A percentile compares a stretch with the other conserved stretches of the same genome.
phyloP scores from a whole-genome alignment of 371 early-diverging fungal genomes.

The Sporodiniella umbellata region DNA sequence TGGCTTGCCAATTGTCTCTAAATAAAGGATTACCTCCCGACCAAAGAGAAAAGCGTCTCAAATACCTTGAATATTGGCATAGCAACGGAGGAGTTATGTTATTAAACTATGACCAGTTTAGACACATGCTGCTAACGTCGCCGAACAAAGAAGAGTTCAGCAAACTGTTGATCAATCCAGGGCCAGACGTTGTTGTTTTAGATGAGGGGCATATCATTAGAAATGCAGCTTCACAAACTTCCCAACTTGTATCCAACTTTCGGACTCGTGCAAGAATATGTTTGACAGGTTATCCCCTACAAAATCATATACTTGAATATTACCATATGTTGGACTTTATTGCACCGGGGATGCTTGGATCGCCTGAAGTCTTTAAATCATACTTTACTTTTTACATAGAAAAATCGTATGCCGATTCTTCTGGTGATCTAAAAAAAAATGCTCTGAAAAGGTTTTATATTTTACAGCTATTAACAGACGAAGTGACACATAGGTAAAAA shows the following conservation, averaged over 20 bases:
- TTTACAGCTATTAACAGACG: conserved; percentile 8
- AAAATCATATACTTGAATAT: conserved; percentile 73
- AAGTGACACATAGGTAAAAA: conserved; percentile 10
- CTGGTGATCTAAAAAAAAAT: conserved; percentile 33
- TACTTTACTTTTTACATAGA: conserved; percentile 66
- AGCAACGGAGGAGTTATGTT: conserved; percentile 62
- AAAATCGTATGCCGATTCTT: conserved; percentile 59
- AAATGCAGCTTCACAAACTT: conserved; percentile 50
- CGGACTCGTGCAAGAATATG: conserved; percentile 65
- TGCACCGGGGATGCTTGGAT: conserved; percentile 60
- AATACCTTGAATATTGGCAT: conserved; percentile 51
- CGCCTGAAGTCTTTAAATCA: conserved; percentile 49
- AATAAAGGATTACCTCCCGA: background rate
- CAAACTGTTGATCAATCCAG: conserved; percentile 48
- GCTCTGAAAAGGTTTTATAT: conserved; percentile 15
- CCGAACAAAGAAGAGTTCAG: conserved; percentile 14
- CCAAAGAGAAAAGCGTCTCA: conserved; percentile 1
- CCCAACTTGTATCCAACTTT: conserved; percentile 38
- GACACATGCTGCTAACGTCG: conserved; percentile 26
- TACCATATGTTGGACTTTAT: conserved; percentile 75
- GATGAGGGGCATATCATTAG: conserved; percentile 91
- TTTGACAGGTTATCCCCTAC: conserved; percentile 88
- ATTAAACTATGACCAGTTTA: conserved; percentile 62
- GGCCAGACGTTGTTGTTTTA: conserved; percentile 69
- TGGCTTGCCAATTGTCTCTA: background rate